These are phyloP conservation scores for Phascolomyces articulosus DNA, from an alignment of 371 early-diverging fungal species.

Conservation along the genomic window DNA sequence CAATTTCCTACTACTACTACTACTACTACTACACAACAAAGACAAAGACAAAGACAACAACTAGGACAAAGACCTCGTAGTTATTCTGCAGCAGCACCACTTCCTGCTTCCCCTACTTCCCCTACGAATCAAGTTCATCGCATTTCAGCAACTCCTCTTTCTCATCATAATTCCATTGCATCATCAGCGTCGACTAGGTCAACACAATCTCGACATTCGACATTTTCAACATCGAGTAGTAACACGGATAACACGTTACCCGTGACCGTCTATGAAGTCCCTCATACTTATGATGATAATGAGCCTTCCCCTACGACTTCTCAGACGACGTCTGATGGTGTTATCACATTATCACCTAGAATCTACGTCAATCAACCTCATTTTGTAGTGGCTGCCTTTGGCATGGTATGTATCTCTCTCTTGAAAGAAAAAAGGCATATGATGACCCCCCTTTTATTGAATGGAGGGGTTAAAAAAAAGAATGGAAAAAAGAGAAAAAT, in stretches of 20 bases:
- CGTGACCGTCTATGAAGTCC: conserved; percentile 10
- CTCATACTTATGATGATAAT: conserved; percentile 18
- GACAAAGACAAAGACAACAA: too few relatives aligned
- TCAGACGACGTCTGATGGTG: background rate
- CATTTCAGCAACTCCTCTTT: conserved; percentile 1
- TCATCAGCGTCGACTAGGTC: conserved; percentile 20
- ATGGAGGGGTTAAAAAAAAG: too few relatives aligned
- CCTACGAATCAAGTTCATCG: background rate
- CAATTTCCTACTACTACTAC: background rate
- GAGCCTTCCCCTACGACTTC: background rate
- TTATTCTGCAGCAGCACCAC: background rate
- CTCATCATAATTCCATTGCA: conserved; percentile 17
- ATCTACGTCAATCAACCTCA: conserved; percentile 7
- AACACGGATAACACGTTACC: conserved; percentile 4
- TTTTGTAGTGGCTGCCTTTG: conserved; percentile 20
- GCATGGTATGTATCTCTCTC: background rate
- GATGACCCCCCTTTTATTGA: too few relatives aligned
- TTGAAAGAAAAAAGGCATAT: background rate
- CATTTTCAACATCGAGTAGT: conserved; percentile 8
- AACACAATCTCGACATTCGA: conserved; percentile 9
- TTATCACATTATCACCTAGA: background rate
- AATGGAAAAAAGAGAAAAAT: background rate
- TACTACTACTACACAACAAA: background rate
- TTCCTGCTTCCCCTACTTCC: background rate
- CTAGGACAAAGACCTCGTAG: background rate